Evolutionary conservation across 176 grass and related monocot species (phyloP).

Genomic region (barley (Hordeum vulgare)): DNA sequence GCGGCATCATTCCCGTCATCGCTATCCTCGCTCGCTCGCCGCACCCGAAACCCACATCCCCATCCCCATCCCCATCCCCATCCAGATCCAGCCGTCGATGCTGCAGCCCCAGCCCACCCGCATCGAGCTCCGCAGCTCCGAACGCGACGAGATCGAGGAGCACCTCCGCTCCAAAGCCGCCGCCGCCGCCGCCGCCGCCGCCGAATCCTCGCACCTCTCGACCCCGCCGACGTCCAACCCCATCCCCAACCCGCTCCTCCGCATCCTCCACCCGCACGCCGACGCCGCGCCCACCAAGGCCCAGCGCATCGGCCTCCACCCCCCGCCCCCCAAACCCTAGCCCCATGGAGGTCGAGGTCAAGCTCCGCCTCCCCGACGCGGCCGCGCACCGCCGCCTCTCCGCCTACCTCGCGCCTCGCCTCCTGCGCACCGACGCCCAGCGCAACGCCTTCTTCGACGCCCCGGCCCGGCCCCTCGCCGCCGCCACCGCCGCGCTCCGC

Average conservation of each 20-base stretch:
- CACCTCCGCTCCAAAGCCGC: conserved; percentile 22
- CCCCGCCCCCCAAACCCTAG: conserved; percentile 12
- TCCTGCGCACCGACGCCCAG: conserved; percentile 61
- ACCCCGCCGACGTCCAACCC: conserved; percentile 32
- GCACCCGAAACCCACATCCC: too few relatives aligned
- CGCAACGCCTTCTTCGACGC: conserved; percentile 87
- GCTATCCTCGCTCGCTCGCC: too few relatives aligned
- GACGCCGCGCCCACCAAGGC: conserved; percentile 53
- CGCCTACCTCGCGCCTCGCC: conserved; percentile 46
- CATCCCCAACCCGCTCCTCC: conserved; percentile 18
- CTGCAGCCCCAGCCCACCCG: conserved; percentile 64
- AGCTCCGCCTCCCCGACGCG: conserved; percentile 68
- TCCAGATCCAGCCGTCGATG: conserved; percentile 28
- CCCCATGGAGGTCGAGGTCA: conserved; percentile 85
- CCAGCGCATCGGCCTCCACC: conserved; percentile 66
- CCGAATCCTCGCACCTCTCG: conserved; percentile 11
- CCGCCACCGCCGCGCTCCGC: conserved; percentile 58
- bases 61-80: background rate
- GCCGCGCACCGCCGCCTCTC: conserved; percentile 68
- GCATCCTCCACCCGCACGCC: conserved; percentile 47
- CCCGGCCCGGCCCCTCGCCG: conserved; percentile 45
- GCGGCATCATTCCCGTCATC: too few relatives aligned
- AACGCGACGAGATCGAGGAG: conserved; percentile 73
- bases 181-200: conserved; percentile 7
- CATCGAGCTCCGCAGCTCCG: conserved; percentile 67